These are phyloP conservation scores for Rhizophagus prolifer DNA, from an alignment of 192 early-diverging fungal species.

Conservation along the genomic window DNA sequence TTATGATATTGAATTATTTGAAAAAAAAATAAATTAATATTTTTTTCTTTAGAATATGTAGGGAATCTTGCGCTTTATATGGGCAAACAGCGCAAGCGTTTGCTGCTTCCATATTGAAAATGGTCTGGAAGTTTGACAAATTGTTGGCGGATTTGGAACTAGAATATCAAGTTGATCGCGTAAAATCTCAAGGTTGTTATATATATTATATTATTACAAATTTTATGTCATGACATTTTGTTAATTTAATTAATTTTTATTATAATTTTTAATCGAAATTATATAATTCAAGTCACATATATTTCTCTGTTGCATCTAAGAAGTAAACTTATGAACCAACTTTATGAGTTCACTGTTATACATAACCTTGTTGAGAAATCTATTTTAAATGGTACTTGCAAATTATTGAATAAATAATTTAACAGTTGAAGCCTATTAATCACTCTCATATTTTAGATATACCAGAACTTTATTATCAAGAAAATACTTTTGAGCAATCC, in stretches of 20 bases:
- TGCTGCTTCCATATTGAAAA: slow-evolving; percentile 27
- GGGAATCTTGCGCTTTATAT: slow-evolving; percentile 24
- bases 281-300: slow-evolving; percentile 10
- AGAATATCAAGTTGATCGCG: background rate
- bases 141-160: slow-evolving; percentile 34
- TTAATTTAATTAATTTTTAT: background rate
- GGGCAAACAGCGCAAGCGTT: slow-evolving; percentile 48
- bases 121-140: slow-evolving; percentile 33
- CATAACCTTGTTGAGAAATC: slow-evolving; percentile 18
- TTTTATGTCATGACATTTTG: background rate
- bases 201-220: background rate
- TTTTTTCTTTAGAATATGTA: slow-evolving; percentile 24
- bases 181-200: slow-evolving; percentile 8
- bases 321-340: slow-evolving; percentile 8
- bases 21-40: background rate
- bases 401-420: background rate
- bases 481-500: background rate
- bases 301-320: slow-evolving; percentile 35
- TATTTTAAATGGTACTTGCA: slow-evolving; percentile 19
- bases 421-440: background rate
- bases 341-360: slow-evolving; percentile 24
- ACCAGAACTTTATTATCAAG: background rate
- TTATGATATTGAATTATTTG: too few relatives aligned
- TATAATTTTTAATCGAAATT: background rate
- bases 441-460: background rate